Percentiles rank a stretch among this genome's conserved stretches.
These are phyloP conservation scores for Lentinula novae-zelandiae DNA, from an alignment of 1,284 basidiomycete genomes.

Conservation along the genomic window DNA sequence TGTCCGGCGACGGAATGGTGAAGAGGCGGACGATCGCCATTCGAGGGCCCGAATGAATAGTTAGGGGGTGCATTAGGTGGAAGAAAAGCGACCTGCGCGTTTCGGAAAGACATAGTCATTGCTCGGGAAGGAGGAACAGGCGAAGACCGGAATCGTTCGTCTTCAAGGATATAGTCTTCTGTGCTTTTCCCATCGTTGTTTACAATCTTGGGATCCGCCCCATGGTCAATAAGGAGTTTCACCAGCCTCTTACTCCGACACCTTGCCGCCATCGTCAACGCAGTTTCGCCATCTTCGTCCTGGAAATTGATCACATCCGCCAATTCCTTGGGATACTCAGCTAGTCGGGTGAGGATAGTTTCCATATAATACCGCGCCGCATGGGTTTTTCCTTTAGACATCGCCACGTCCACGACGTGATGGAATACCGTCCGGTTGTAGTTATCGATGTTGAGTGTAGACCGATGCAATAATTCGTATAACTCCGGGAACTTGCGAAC, in stretches of 20 bases:
- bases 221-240: slow-evolving; percentile 94
- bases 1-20: slow-evolving; percentile 90
- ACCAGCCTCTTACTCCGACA: slow-evolving; percentile 97
- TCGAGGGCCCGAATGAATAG: slow-evolving; percentile 43
- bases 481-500: slow-evolving; percentile 98
- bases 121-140: slow-evolving; percentile 71
- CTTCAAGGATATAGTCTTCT: slow-evolving; percentile 98
- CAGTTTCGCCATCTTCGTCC: slow-evolving; percentile 98
- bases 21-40: slow-evolving; percentile 64
- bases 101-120: slow-evolving; percentile 64
- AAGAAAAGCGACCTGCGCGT: slow-evolving; percentile 55
- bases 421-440: slow-evolving; percentile 98
- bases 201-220: slow-evolving; percentile 93
- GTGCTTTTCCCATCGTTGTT: slow-evolving; percentile 97
- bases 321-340: slow-evolving; percentile 96
- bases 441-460: slow-evolving; percentile 98
- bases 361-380: slow-evolving; percentile 99
- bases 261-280: slow-evolving; percentile 93
- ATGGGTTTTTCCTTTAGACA: slow-evolving; percentile 97
- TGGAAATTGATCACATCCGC: slow-evolving; percentile 99
- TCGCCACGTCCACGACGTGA: slow-evolving; percentile 97
- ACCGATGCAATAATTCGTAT: slow-evolving; percentile 94
- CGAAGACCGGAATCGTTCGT: slow-evolving; percentile 94
- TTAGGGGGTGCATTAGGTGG: slow-evolving; percentile 33
- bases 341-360: slow-evolving; percentile 83